A percentile compares a stretch with the other conserved stretches of the same genome.
These are phyloP conservation scores for Paragyromitra xinjiangensis DNA, from an alignment of 495 filamentous ascomycete species.

Conservation along the genomic window DNA sequence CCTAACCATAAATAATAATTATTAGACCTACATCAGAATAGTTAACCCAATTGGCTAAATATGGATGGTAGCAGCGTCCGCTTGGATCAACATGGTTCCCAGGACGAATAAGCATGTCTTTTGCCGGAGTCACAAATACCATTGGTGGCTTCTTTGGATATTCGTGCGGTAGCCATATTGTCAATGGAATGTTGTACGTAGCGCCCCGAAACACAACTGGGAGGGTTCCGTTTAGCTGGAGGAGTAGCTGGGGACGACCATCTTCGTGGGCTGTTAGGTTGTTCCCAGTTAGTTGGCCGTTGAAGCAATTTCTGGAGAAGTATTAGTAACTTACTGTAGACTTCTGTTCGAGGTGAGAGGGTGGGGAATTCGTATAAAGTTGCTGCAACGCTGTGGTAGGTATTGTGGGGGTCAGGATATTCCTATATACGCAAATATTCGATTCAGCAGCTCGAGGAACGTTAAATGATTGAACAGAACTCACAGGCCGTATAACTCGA, in stretches of 20 bases:
- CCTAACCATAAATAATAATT: conserved; percentile 9
- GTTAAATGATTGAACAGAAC: conserved; percentile 38
- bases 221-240: conserved; percentile 85
- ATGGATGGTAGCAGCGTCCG: conserved; percentile 94
- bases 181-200: conserved; percentile 88
- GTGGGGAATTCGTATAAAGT: conserved; percentile 82
- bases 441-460: conserved; percentile 25
- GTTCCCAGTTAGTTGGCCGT: conserved; percentile 38
- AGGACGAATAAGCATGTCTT: conserved; percentile 86
- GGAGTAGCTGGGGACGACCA: conserved; percentile 83
- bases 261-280: conserved; percentile 78
- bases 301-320: neutral
- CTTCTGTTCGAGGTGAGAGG: conserved; percentile 89
- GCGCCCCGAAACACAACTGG: conserved; percentile 88
- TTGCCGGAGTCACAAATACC: conserved; percentile 85
- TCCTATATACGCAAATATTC: conserved; percentile 66
- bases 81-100: conserved; percentile 97
- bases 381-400: conserved; percentile 89
- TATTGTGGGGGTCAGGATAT: conserved; percentile 89
- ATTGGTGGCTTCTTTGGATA: conserved; percentile 88
- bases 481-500: conserved; percentile 82
- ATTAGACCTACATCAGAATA: conserved; percentile 83
- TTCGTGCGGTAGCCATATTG: conserved; percentile 93
- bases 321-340: conserved; percentile 77
- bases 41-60: conserved; percentile 85